Evolutionary conservation across 768 basidiomycete genomes (phyloP).

Genomic region (Leucosporidium creatinivorum): DNA sequence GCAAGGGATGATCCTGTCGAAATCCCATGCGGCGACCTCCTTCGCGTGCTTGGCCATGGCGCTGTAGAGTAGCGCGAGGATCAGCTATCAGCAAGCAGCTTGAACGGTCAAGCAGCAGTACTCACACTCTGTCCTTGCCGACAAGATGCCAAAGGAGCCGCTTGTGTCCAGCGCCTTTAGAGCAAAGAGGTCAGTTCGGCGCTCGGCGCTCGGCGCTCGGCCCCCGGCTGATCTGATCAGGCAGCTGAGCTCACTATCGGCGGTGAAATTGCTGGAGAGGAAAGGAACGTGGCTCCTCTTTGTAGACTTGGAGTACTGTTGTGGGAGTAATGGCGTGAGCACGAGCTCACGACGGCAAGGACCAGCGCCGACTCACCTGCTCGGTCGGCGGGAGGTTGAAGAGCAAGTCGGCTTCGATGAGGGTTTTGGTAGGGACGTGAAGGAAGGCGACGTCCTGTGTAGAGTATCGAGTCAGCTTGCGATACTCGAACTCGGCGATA

Average conservation of each 20-base stretch:
- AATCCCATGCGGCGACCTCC: constrained; percentile 65
- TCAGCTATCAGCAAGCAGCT: constrained; percentile 4
- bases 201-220: no score
- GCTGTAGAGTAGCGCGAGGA: not conserved
- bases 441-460: constrained; percentile 81
- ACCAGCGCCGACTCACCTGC: constrained; percentile 52
- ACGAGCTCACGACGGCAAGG: no score
- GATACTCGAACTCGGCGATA: not conserved
- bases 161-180: constrained; percentile 25
- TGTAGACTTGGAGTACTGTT: constrained; percentile 39
- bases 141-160: constrained; percentile 34
- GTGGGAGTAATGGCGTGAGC: no score
- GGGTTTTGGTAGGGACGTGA: constrained; percentile 60
- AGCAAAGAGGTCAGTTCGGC: no score
- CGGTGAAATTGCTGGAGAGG: constrained; percentile 34
- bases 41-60: constrained; percentile 58
- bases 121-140: constrained; percentile 42
- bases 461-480: not conserved
- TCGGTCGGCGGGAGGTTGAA: constrained; percentile 74
- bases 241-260: no score
- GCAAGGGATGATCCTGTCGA: constrained; percentile 45
- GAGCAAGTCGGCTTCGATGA: constrained; percentile 74
- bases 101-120: constrained; percentile 2
- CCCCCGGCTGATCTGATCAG: no score
- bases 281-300: constrained; percentile 20